Conservation (phyloP, 345 rosid species). For the Aquilaria yunnanensis region DNA sequence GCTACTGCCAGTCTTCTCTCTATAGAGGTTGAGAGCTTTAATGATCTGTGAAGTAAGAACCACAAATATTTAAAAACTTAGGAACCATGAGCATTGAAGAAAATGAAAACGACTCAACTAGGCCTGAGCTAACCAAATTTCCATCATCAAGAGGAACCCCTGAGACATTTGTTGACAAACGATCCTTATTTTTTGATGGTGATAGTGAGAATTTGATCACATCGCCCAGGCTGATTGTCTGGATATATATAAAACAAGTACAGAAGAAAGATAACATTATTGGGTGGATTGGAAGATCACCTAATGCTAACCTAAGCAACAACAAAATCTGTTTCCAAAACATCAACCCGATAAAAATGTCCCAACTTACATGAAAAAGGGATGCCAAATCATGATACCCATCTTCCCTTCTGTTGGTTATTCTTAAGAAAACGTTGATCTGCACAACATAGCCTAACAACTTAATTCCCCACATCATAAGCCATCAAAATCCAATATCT, state of each 20-base stretch:
- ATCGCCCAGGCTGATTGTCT: slow-evolving; percentile 93
- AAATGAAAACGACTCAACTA: not conserved
- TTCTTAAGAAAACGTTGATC: slow-evolving; percentile 93
- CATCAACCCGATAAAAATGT: not conserved
- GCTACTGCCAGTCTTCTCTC: slow-evolving; percentile 74
- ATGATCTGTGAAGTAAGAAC: slow-evolving; percentile 55
- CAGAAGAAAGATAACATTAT: slow-evolving; percentile 6
- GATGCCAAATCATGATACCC: slow-evolving; percentile 97
- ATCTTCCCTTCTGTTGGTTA: slow-evolving; percentile 77
- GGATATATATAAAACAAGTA: slow-evolving; percentile 9
- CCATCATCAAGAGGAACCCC: slow-evolving; percentile 86
- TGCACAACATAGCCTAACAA: slow-evolving; percentile 17
- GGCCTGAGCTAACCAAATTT: slow-evolving; percentile 45
- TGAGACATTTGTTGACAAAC: slow-evolving; percentile 66
- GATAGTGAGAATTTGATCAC: slow-evolving; percentile 84
- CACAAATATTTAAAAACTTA: slow-evolving; percentile 3
- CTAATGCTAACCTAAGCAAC: not conserved
- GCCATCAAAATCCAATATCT: not conserved
- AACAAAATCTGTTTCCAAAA: not conserved
- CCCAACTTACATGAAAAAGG: slow-evolving; percentile 71
- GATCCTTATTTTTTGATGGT: slow-evolving; percentile 68
- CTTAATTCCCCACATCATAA: not conserved
- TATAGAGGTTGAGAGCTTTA: slow-evolving; percentile 88
- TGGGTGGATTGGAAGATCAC: not conserved
- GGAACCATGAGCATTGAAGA: not conserved